These are phyloP conservation scores for Penicillium soppii DNA, from an alignment of 495 filamentous ascomycete genomes.

Conservation along the genomic window DNA sequence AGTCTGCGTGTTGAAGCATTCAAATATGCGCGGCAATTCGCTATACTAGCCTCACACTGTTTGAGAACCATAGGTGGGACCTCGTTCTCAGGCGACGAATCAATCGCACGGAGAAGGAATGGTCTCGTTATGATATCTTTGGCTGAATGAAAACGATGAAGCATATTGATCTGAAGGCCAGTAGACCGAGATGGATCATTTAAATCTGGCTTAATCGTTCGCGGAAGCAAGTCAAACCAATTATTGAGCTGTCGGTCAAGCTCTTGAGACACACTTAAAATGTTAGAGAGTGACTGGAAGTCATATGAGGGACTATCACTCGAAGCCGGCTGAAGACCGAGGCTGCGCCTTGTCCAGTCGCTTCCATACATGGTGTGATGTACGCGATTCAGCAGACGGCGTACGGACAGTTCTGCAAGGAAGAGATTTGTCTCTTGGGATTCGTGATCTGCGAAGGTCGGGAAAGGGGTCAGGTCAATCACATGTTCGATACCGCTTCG, in stretches of 20 bases:
- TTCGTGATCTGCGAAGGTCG: background rate
- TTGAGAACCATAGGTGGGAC: background rate
- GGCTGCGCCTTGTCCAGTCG: constrained; percentile 4
- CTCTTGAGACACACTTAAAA: constrained; percentile 4
- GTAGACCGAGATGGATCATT: background rate
- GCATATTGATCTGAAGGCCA: background rate
- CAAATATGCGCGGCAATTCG: background rate
- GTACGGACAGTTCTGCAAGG: constrained; percentile 6
- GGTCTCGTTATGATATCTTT: constrained; percentile 9
- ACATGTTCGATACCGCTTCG: constrained; percentile 9
- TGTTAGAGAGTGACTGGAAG: constrained; percentile 2
- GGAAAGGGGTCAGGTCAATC: constrained; percentile 4
- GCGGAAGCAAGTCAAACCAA: constrained; percentile 3
- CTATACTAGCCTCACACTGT: constrained; percentile 3
- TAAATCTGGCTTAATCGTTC: constrained; percentile 3
- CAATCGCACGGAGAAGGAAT: constrained; percentile 7
- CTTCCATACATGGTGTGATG: constrained; percentile 6
- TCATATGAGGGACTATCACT: constrained; percentile 2
- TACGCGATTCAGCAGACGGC: constrained; percentile 5
- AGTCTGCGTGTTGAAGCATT: background rate
- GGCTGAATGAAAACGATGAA: constrained; percentile 3
- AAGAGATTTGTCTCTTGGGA: constrained; percentile 2
- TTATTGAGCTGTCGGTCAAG: constrained; percentile 2
- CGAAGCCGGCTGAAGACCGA: constrained; percentile 2
- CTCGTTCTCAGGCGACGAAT: background rate